A percentile compares a stretch with the other conserved stretches of the same genome.
Conservation (phyloP, 306 rosid species). For the Malus domestica region ASM211411v1 NC_041801.1:6540501-6541000, state of each 20-base stretch:
- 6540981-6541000: background rate
- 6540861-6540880: background rate
- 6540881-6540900: background rate
- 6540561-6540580: background rate
- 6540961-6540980: background rate
- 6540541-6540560: too few species aligned
- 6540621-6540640: slow-evolving; percentile 62
- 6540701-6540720: slow-evolving; percentile 54
- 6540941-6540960: slow-evolving; percentile 23
- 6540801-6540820: slow-evolving; percentile 5
- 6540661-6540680: slow-evolving; percentile 32
- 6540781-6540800: background rate
- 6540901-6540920: background rate
- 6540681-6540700: slow-evolving; percentile 69
- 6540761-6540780: background rate
- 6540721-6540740: slow-evolving; percentile 50
- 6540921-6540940: background rate
- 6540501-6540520: background rate
- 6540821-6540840: background rate
- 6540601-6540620: slow-evolving; percentile 68
- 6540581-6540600: slow-evolving; percentile 37
- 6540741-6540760: background rate
- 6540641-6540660: slow-evolving; percentile 52
- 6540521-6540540: slow-evolving; percentile 14
- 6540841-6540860: slow-evolving; percentile 1